A percentile compares a stretch with the other conserved stretches of the same genome.
These are phyloP conservation scores for Luffa aegyptiaca DNA, from an alignment of 306 rosid species.

Conservation along the genomic window DNA sequence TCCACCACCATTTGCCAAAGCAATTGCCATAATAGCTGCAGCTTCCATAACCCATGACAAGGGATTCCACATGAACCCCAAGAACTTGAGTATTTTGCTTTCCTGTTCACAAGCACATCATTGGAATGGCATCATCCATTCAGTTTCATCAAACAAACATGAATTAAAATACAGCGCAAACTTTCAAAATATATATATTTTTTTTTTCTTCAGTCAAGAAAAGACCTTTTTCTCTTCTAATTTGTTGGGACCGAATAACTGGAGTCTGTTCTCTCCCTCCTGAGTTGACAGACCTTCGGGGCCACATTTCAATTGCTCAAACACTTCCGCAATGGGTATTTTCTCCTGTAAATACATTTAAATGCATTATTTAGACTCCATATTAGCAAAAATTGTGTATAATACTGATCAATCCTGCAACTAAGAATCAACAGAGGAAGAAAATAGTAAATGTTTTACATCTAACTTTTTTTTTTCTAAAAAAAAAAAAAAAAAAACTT, in stretches of 20 bases:
- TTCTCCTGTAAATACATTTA: conserved; percentile 49
- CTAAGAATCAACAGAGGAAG: background rate
- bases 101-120: conserved; percentile 42
- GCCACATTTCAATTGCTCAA: conserved; percentile 75
- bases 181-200: background rate
- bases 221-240: conserved; percentile 89
- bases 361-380: background rate
- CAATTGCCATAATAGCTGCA: conserved; percentile 96
- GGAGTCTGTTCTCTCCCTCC: conserved; percentile 78
- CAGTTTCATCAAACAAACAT: no score
- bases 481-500: no score
- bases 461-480: no score
- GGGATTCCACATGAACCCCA: conserved; percentile 99
- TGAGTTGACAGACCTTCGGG: conserved; percentile 56
- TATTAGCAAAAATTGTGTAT: background rate
- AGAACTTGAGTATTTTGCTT: conserved; percentile 85
- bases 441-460: no score
- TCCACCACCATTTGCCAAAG: conserved; percentile 80
- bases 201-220: no score
- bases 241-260: conserved; percentile 91
- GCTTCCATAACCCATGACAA: conserved; percentile 98
- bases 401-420: background rate
- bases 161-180: background rate
- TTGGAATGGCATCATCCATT: background rate
- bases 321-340: conserved; percentile 84